Percentiles rank a stretch among this genome's conserved stretches.
Conservation (phyloP, 352 stramenopile genomes). For the Pythium grandisporangium region DNA sequence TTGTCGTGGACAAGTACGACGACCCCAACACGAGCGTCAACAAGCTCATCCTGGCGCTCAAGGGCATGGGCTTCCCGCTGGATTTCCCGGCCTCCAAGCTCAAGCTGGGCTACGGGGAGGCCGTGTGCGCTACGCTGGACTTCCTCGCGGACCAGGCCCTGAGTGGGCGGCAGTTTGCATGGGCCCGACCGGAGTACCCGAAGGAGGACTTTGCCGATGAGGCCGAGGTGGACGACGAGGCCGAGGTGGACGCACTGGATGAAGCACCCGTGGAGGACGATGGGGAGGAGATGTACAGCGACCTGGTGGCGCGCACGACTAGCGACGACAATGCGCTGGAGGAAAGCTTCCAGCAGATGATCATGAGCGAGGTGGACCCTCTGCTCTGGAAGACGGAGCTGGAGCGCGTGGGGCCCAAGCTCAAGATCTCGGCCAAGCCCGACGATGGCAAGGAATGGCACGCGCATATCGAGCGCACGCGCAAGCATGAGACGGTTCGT, state of each 20-base stretch:
- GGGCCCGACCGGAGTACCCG: slow-evolving; percentile 56
- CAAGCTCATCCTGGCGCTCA: slow-evolving; percentile 80
- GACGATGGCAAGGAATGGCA: slow-evolving; percentile 75
- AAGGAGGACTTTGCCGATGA: slow-evolving; percentile 78
- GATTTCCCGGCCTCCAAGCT: slow-evolving; percentile 77
- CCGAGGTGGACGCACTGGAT: slow-evolving; percentile 23
- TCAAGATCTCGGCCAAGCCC: slow-evolving; percentile 50
- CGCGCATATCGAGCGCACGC: slow-evolving; percentile 65
- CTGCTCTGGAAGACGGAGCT: slow-evolving; percentile 80
- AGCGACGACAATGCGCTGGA: slow-evolving; percentile 42
- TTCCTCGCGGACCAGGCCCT: slow-evolving; percentile 82
- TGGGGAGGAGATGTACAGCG: slow-evolving; percentile 58
- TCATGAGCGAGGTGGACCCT: slow-evolving; percentile 71
- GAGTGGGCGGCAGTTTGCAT: slow-evolving; percentile 45
- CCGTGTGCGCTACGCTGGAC: slow-evolving; percentile 57
- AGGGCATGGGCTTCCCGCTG: slow-evolving; percentile 71
- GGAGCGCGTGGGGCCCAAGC: slow-evolving; percentile 64
- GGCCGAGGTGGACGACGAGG: slow-evolving; percentile 59
- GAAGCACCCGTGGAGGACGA: slow-evolving; percentile 18
- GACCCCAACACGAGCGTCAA: slow-evolving; percentile 82
- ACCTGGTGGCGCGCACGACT: slow-evolving; percentile 32
- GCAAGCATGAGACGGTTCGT: slow-evolving; percentile 49
- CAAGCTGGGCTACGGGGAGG: slow-evolving; percentile 69
- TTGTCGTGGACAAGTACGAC: slow-evolving; percentile 84
- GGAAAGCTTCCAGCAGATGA: slow-evolving; percentile 80